A percentile compares a stretch with the other conserved stretches of the same genome.
phyloP scores from a whole-genome alignment of 2,329 filamentous ascomycete species.

The Colletotrichum lindemuthianum region DNA sequence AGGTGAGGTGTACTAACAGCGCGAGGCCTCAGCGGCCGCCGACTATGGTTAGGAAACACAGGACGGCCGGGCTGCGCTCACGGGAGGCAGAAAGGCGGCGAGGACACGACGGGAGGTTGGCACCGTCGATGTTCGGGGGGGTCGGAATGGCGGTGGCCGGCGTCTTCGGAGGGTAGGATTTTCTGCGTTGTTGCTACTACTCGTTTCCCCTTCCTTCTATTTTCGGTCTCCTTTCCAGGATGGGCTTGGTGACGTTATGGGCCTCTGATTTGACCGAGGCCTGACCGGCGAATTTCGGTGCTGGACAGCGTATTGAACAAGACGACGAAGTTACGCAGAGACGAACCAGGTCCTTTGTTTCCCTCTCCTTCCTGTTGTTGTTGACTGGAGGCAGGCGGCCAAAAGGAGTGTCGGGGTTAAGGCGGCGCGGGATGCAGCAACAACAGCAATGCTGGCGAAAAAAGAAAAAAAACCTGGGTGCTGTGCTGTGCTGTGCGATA shows the following conservation, averaged over 20 bases:
- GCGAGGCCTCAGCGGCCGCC: constrained; percentile 39
- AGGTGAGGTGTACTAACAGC: constrained; percentile 31
- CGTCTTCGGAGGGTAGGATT: constrained; percentile 18
- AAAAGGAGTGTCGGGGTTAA: constrained; percentile 29
- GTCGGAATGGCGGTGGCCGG: constrained; percentile 15
- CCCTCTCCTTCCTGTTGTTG: not conserved
- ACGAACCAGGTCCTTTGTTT: not conserved
- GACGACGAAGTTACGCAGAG: not conserved
- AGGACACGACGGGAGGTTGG: constrained; percentile 9
- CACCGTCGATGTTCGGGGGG: constrained; percentile 4
- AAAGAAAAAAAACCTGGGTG: not conserved
- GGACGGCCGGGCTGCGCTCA: constrained; percentile 14
- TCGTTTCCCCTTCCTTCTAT: constrained; percentile 35
- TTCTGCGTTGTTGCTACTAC: constrained; percentile 25
- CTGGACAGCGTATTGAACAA: constrained; percentile 2
- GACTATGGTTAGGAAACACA: constrained; percentile 36
- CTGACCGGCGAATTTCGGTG: constrained; percentile 16
- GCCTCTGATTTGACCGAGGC: constrained; percentile 29
- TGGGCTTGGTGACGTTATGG: constrained; percentile 35
- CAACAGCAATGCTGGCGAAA: constrained; percentile 26
- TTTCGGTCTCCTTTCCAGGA: constrained; percentile 32
- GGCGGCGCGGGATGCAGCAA: constrained; percentile 15
- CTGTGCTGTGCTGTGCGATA: too few relatives aligned
- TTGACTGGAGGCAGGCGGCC: not conserved
- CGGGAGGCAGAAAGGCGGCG: constrained; percentile 17